These are phyloP conservation scores for Neonectria sp. DNA, from an alignment of 2,329 filamentous ascomycete species.

Conservation along the genomic window DNA sequence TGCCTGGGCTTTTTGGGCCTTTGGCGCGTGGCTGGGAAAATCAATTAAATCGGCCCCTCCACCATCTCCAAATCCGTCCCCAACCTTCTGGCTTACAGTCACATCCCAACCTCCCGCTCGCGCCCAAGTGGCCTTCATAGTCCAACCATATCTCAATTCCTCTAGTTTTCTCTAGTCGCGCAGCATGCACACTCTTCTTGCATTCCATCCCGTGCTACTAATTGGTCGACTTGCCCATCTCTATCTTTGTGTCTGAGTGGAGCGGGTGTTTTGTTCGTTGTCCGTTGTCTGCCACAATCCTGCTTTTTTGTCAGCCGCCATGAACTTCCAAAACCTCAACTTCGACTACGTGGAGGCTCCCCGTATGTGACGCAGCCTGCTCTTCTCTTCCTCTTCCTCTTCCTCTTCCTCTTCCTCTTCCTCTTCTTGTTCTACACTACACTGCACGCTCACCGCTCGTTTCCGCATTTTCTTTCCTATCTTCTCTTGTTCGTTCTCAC, in stretches of 20 bases:
- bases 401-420: constrained; percentile 2
- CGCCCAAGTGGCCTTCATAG: constrained; percentile 41
- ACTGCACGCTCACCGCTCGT: background rate
- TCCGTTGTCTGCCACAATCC: constrained; percentile 26
- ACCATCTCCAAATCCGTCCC: constrained; percentile 16
- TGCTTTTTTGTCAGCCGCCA: constrained; percentile 43
- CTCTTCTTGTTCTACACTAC: background rate
- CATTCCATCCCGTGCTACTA: constrained; percentile 50
- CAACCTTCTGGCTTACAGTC: constrained; percentile 43
- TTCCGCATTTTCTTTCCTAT: background rate
- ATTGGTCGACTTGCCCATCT: constrained; percentile 51
- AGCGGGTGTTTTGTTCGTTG: constrained; percentile 43
- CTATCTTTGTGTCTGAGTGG: constrained; percentile 46
- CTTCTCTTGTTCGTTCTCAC: constrained; percentile 32
- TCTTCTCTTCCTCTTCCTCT: background rate
- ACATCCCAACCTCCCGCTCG: constrained; percentile 46
- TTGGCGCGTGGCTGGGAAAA: constrained; percentile 45
- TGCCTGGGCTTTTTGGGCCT: constrained; percentile 37
- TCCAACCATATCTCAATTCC: constrained; percentile 53
- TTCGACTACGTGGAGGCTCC: constrained; percentile 55
- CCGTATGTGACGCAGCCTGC: constrained; percentile 50
- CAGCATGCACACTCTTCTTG: constrained; percentile 51
- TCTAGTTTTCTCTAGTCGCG: constrained; percentile 33
- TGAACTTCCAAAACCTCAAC: constrained; percentile 57
- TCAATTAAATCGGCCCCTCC: constrained; percentile 11